Base-by-base conservation (phyloP, 208 protist species). In the Zelonia costaricensis region DNA sequence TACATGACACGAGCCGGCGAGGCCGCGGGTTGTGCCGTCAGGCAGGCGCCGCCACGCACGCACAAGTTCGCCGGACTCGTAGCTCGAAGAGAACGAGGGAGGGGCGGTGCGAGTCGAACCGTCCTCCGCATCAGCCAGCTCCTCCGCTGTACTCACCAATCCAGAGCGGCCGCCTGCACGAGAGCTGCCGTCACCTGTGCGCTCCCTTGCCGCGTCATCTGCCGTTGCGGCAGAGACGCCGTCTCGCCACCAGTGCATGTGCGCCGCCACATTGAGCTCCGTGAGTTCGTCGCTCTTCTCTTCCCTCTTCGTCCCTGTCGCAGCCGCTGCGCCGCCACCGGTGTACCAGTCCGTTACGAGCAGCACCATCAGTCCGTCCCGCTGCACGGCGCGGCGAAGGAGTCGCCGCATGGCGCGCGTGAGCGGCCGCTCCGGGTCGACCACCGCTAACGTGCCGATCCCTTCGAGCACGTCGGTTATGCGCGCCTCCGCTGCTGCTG, bases 281-380 rank as follows among this genome's bases (percentile, higher is more conserved):
- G 33, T 38, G 8, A 38, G 10, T n/a, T n/a, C n/a, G n/a, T n/a
- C n/a, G n/a, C n/a, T n/a, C n/a, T n/a, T n/a, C n/a, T n/a, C n/a
- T n/a, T n/a, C n/a, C n/a, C n/a, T n/a, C n/a, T n/a, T n/a, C n/a
- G n/a, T n/a, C n/a, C n/a, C n/a, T n/a, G n/a, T 15, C 22, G 45
- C 30, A 16, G 39, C 20, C 18, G 66, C 46, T n/a, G n/a, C n/a
- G n/a, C n/a, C n/a, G n/a, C n/a, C 23, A 59, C 60, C 63, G 42
- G 62, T 82, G 51, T 76, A 70, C 83, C 79, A 86, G 23, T 84
- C 79, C 6, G 70, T 80, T 1, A 86, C 48, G 9, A 90, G 47
- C 38, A 90, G 33, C 20, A 90, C 42, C 45, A 76, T 52, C 4
- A 86, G 69, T 20, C 69, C 49, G 16, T 73, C 48, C 0, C 54